Base-by-base conservation (phyloP, 164 flowering plant genomes). In the Euptelea pleiosperma region DNA sequence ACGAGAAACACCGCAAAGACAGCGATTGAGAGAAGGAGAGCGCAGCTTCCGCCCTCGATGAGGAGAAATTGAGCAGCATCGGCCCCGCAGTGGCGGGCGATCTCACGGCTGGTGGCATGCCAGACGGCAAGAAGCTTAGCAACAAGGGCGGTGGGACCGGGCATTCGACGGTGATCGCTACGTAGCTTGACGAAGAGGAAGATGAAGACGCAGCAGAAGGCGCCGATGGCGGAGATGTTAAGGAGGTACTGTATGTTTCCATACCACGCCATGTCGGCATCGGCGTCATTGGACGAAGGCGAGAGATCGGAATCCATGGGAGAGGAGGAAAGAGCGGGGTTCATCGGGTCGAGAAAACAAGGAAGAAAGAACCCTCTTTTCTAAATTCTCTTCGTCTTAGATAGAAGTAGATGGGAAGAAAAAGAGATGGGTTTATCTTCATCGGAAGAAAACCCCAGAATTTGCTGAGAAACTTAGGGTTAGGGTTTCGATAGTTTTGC, bases 121-220 rank as follows among this genome's bases (percentile, higher is more conserved):
- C 99, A 94, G 14, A 89, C 96, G 15, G 97, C 93, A n/a, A 94
- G 83, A 4, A 94, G 95, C 82, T 94, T 94, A 8, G 96, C 39
- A n/a, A 58, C 45, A n/a, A 94, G 78, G 11, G 83, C 95, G 11
- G 86, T 29, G 11, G 91, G 96, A 0, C 90, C 89, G 0, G 96
- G 99, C 54, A 94, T 84, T 3, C 85, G 83, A 19, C 87, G 87
- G 74, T 94, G 99, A 55, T 91, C 99, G 75, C 89, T 79, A 6
- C 97, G 91, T 16, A 94, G 91, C 89, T 94, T 94, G 18, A 83
- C 81, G 73, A 87, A 76, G 65, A 94, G 25, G 77, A 94, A 94
- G 49, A 94, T 80, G 55, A 80, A 65, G 44, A 85, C 73, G 69
- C 99, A 94, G 46, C 70, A 79, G 26, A 73, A 51, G 6, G 93